Evolutionary conservation across 164 flowering plant genomes (phyloP), one percentile per base, ranked within the genome.

Genomic region (Kalanchoe fedtschenkoi): DNA sequence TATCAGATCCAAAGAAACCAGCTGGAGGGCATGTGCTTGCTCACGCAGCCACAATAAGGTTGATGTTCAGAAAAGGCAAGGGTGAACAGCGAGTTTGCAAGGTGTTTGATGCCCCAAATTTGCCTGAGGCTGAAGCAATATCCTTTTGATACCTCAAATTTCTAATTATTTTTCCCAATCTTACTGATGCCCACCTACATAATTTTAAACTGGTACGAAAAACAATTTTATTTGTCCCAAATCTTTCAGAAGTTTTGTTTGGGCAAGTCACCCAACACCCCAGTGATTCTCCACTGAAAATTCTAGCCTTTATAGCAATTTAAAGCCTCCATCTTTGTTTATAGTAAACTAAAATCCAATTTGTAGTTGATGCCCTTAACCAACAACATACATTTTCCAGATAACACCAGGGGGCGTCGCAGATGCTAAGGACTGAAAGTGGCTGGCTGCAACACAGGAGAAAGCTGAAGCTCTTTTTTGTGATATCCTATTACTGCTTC

Each of bases 21-120:
- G 97, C 96, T 22, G 96, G 99, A 47, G 99, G 99, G n/a, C 99
- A 95, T 67, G 99, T 95, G 16, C 83, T 91, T 53, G 99, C 99
- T 62, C 99, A 93, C 69, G 96, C 99, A 6, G 85, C 93, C 56
- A 95, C 99, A 29, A 72, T 91, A 46, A 80, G 97, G 77, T 69
- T 95, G 65, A 91, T 91, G 96, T 91, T 95, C 71, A 84, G 96
- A 77, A 95, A 88, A 72, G 99, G 99, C 69, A 91, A 95, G 79
- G 97, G 97, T n/a, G 99, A 95, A 70, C 96, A 93, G 73, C 89
- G 95, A 8, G 85, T 88, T 70, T 88, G 97, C 8, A 39, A 39
- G 43, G 93, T 90, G 73, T 85, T 91, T 47, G 99, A 95, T 62
- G 96, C 99, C 42, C 99, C 99, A 32, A 93, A 91, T 71, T 83